Conservation (phyloP, 2,329 filamentous ascomycete species). For the Nigrospora oryzae region DNA sequence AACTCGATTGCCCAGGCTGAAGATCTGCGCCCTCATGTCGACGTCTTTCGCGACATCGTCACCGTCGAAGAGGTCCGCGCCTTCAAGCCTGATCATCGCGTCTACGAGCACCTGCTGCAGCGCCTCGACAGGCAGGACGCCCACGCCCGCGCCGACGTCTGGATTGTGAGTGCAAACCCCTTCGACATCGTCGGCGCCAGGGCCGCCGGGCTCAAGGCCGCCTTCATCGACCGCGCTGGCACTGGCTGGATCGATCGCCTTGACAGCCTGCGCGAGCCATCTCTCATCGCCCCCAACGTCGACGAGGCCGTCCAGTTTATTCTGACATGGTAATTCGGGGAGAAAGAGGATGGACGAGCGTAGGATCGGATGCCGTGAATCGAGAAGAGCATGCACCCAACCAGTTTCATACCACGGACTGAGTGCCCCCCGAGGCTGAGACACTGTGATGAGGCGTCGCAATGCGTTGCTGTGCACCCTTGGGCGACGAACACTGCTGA, state of each 20-base stretch:
- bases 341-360: neutral
- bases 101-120: conserved; percentile 51
- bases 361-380: too few species aligned
- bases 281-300: conserved; percentile 43
- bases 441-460: too few species aligned
- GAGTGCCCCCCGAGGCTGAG: too few species aligned
- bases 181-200: conserved; percentile 64
- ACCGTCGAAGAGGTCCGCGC: conserved; percentile 50
- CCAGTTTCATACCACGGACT: too few species aligned
- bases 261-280: conserved; percentile 40
- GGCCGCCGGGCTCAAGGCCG: conserved; percentile 51
- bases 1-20: conserved; percentile 50
- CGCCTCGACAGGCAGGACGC: conserved; percentile 35
- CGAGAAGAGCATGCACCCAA: too few species aligned
- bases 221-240: conserved; percentile 57
- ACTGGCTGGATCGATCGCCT: conserved; percentile 59
- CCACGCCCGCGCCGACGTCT: conserved; percentile 37
- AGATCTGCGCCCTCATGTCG: conserved; percentile 38
- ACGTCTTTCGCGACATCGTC: conserved; percentile 45
- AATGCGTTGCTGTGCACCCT: too few species aligned
- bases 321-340: conserved; percentile 3
- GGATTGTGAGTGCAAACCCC: conserved; percentile 65
- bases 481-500: too few species aligned
- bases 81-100: conserved; percentile 58
- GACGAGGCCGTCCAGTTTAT: conserved; percentile 44